Evolutionary conservation across 768 basidiomycete species (phyloP).

Genomic region (Pilatotrama ljubarskyi): DNA sequence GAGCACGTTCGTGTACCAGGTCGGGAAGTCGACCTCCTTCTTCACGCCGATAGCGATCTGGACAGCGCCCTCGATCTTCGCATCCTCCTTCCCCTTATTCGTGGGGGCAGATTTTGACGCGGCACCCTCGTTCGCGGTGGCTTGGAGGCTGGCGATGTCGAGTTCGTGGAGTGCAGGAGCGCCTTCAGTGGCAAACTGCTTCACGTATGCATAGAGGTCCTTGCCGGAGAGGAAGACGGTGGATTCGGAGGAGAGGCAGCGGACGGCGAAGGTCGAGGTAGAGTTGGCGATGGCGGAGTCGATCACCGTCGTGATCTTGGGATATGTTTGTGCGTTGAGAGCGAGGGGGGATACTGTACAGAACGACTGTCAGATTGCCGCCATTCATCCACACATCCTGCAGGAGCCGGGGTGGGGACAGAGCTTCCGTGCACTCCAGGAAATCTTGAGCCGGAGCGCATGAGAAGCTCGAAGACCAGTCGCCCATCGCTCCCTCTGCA

Average conservation of each 20-base stretch:
- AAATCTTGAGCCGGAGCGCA: neutral
- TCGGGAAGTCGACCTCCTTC: slow-evolving; percentile 93
- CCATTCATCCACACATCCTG: neutral
- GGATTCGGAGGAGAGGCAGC: slow-evolving; percentile 64
- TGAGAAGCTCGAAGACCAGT: too few relatives aligned
- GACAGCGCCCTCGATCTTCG: slow-evolving; percentile 83
- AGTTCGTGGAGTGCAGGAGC: slow-evolving; percentile 62
- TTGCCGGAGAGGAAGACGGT: slow-evolving; percentile 80
- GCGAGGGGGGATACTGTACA: slow-evolving; percentile 77
- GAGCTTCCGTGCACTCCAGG: neutral
- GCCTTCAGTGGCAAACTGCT: slow-evolving; percentile 65
- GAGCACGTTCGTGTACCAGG: slow-evolving; percentile 95
- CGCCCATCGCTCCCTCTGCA: neutral
- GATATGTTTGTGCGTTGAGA: slow-evolving; percentile 62
- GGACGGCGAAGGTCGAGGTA: slow-evolving; percentile 69
- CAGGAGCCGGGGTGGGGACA: neutral
- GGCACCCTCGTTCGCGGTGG: slow-evolving; percentile 40
- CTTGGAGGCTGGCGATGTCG: slow-evolving; percentile 66
- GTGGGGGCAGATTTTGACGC: slow-evolving; percentile 36
- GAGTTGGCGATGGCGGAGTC: slow-evolving; percentile 78
- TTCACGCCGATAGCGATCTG: slow-evolving; percentile 94
- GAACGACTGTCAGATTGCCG: slow-evolving; percentile 14
- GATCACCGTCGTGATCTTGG: slow-evolving; percentile 72
- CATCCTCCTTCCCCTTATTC: slow-evolving; percentile 66
- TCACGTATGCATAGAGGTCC: slow-evolving; percentile 73